Base-by-base conservation (phyloP, 2,329 filamentous ascomycete species). In the Calycina herbarum region DNA sequence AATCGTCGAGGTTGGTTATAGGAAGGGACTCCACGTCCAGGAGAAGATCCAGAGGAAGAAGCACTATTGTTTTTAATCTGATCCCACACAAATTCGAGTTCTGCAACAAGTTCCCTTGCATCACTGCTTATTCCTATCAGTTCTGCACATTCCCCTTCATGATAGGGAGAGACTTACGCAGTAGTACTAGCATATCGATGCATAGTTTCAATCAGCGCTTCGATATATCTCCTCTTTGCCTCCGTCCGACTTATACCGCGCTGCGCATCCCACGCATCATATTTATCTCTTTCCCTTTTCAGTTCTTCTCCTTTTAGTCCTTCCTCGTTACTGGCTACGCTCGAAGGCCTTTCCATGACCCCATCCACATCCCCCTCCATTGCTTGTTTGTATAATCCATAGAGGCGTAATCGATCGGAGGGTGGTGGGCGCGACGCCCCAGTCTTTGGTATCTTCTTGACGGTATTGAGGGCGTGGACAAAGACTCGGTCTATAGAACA, bases 21-120 rank as follows among this genome's bases (percentile, higher is more conserved):
- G 13, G 66, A 71, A 64, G 51, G 70, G 62, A 71, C 59, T 54
- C 76, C 77, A 63, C 76, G 78, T 69, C 83, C 82, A n/a, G 84
- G 83, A 1, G 83, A 86, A 11, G 85, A 83, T 51, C 84, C 77
- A 48, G 88, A 80, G 45, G 89, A 88, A 20, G 85, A 86, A 3
- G 89, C 87, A 11, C 87, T 86, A 73, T 94, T 97, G 72, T 90
- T 90, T 78, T 95, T 96, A 73, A 99, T 94, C 77, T 98, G 95
- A 72, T 97, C 93, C 95, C 95, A 99, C 48, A 99, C 94, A 74
- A 98, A 99, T 79, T 99, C 95, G n/a, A 99, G 86, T 78, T 99
- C 95, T 10, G 89, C 85, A 45, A 98, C 94, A 48, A 99, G 84
- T 78, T 96, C 94, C 66, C 89, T 86, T 7, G 93, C 93, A 76